Conservation (phyloP, 164 flowering plant species). For the Platanus orientalis region DNA sequence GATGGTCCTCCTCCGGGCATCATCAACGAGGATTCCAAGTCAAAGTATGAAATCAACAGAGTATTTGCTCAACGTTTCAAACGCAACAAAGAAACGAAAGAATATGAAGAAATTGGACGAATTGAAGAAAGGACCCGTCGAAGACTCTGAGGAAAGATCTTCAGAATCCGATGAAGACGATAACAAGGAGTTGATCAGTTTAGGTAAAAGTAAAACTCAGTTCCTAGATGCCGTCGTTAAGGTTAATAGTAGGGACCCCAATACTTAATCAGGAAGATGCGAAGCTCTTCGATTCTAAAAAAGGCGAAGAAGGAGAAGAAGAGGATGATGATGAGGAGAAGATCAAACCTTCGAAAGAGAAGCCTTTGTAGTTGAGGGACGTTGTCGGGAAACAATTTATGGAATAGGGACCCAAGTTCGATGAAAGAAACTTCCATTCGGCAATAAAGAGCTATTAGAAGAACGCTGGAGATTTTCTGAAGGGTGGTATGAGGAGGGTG, state of each 20-base stretch:
- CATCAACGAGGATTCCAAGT: slow-evolving; percentile 29
- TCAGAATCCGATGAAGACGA: slow-evolving; percentile 26
- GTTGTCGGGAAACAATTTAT: slow-evolving; percentile 64
- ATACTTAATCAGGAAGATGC: slow-evolving; percentile 39
- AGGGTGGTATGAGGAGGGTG: slow-evolving; percentile 55
- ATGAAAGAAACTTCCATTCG: slow-evolving; percentile 19
- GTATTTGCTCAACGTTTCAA: slow-evolving; percentile 57
- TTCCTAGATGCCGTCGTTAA: slow-evolving; percentile 48
- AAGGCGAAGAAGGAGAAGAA: slow-evolving; percentile 21
- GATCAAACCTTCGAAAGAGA: slow-evolving; percentile 26
- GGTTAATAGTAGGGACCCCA: slow-evolving; percentile 68
- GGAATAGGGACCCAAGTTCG: slow-evolving; percentile 65
- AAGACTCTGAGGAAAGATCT: slow-evolving; percentile 18
- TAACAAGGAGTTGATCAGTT: slow-evolving; percentile 6
- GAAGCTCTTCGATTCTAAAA: slow-evolving; percentile 45
- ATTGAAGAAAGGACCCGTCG: slow-evolving; percentile 50
- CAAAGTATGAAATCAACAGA: slow-evolving; percentile 50
- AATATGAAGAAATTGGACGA: slow-evolving; percentile 63
- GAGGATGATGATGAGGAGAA: slow-evolving; percentile 10
- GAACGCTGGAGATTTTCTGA: slow-evolving; percentile 60
- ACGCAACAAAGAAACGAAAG: slow-evolving; percentile 79
- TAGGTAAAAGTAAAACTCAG: slow-evolving; percentile 29
- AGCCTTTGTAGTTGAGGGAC: slow-evolving; percentile 73
- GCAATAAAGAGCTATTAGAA: slow-evolving; percentile 44
- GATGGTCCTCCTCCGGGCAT: too few relatives aligned